Conservation (phyloP, 768 basidiomycete species). For the Panellus pusillus region DNA sequence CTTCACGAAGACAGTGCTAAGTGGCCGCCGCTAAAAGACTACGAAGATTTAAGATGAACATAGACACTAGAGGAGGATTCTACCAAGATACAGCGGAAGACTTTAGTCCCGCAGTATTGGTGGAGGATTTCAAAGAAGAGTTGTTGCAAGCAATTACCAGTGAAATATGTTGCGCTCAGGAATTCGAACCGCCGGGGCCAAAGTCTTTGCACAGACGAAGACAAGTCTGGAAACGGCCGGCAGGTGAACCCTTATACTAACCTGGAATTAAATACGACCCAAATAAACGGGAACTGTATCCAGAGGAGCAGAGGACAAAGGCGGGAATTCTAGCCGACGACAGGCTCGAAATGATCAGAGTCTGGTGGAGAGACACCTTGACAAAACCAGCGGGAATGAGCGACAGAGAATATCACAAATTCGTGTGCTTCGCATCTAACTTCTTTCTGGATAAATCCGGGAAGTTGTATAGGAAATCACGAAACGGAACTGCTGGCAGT, state of each 20-base stretch:
- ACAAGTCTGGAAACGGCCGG: neutral
- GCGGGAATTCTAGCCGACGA: conserved; percentile 20
- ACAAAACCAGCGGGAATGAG: too few relatives aligned
- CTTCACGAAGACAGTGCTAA: too few relatives aligned
- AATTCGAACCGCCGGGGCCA: neutral
- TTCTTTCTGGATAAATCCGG: too few relatives aligned
- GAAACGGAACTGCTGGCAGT: too few relatives aligned
- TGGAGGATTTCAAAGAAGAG: neutral
- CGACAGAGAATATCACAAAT: too few relatives aligned
- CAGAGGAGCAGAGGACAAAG: too few relatives aligned
- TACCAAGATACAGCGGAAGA: neutral
- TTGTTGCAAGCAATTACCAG: neutral
- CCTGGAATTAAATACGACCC: conserved; percentile 25
- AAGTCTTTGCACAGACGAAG: neutral
- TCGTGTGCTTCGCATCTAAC: too few relatives aligned
- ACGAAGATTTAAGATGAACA: conserved; percentile 12
- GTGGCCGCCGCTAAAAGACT: too few relatives aligned
- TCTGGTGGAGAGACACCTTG: conserved; percentile 28
- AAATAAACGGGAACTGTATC: too few relatives aligned
- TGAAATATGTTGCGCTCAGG: neutral
- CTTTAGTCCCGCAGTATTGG: neutral
- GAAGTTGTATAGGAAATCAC: too few relatives aligned
- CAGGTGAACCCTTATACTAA: conserved; percentile 24
- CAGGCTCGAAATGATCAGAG: conserved; percentile 15
- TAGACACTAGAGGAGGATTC: conserved; percentile 10